phyloP scores from a whole-genome alignment of 176 grass and related monocot genomes.

The Cymbopogon citratus region DNA sequence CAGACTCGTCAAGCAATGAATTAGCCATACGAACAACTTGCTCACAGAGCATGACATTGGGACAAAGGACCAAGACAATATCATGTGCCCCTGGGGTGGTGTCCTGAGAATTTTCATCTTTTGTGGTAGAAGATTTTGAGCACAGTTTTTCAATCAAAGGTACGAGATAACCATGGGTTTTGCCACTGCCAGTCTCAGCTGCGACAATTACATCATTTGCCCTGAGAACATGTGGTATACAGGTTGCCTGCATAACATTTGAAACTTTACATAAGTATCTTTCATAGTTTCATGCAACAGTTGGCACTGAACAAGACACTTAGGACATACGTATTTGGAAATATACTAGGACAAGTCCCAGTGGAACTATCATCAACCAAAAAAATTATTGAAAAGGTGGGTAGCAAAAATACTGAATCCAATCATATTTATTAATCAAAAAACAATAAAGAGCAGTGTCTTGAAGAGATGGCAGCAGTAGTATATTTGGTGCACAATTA shows the following conservation, averaged over 20 bases:
- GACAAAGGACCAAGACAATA: slow-evolving; percentile 61
- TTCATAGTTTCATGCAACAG: background rate
- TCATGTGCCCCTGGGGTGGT: slow-evolving; percentile 8
- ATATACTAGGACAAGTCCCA: background rate
- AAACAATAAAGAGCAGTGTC: background rate
- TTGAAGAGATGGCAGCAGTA: background rate
- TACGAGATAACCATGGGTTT: slow-evolving; percentile 93
- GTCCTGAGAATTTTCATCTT: slow-evolving; percentile 27
- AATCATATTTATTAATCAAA: background rate
- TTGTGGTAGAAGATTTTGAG: slow-evolving; percentile 25
- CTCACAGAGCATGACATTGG: slow-evolving; percentile 94
- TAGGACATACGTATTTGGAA: background rate
- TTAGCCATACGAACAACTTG: slow-evolving; percentile 88
- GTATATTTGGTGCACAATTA: background rate
- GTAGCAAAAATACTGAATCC: background rate
- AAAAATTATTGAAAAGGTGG: background rate
- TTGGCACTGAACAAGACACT: background rate
- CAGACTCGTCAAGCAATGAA: slow-evolving; percentile 61
- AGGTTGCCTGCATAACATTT: slow-evolving; percentile 62
- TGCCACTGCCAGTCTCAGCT: slow-evolving; percentile 90
- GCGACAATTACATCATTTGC: slow-evolving; percentile 75
- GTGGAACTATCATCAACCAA: background rate
- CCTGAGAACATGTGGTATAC: slow-evolving; percentile 69
- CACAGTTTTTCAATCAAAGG: slow-evolving; percentile 79
- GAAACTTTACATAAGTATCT: background rate